phyloP scores from a whole-genome alignment of 1,284 basidiomycete species.

The Inonotus hispidus region DNA sequence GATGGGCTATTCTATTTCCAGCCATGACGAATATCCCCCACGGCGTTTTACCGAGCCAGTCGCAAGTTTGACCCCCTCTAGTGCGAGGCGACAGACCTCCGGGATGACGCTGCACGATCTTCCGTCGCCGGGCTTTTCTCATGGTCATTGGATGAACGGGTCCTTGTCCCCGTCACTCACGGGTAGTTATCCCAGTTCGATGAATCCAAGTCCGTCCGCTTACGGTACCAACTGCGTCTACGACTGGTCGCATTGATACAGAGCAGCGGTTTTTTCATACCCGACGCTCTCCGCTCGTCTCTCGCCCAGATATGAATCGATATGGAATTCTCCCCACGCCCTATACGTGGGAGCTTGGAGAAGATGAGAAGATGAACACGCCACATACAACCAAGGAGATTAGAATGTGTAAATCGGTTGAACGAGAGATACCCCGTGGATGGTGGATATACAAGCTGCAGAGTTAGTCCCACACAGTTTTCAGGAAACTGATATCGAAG shows the following conservation, averaged over 20 bases:
- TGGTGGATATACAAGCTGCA: too few relatives aligned
- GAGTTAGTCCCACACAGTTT: too few relatives aligned
- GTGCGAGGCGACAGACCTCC: neutral
- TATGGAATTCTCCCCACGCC: too few relatives aligned
- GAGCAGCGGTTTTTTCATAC: neutral
- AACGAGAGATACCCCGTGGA: too few relatives aligned
- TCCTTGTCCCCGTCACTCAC: neutral
- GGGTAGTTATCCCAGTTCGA: neutral
- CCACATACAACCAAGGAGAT: too few relatives aligned
- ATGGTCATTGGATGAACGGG: neutral
- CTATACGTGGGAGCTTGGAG: too few relatives aligned
- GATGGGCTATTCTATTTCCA: neutral
- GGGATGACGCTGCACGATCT: neutral
- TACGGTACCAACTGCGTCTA: neutral
- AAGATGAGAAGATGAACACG: too few relatives aligned
- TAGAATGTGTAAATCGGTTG: too few relatives aligned
- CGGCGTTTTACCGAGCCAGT: neutral
- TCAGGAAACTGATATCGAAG: too few relatives aligned
- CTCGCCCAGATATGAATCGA: too few relatives aligned
- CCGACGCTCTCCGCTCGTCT: too few relatives aligned
- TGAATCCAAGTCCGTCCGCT: constrained; percentile 1
- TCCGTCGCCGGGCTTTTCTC: neutral
- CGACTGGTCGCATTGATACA: constrained; percentile 1
- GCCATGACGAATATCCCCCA: neutral
- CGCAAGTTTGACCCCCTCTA: neutral